Evolutionary conservation across 2,329 filamentous ascomycete genomes (phyloP).

Genomic region (Ascochyta fabae): DNA sequence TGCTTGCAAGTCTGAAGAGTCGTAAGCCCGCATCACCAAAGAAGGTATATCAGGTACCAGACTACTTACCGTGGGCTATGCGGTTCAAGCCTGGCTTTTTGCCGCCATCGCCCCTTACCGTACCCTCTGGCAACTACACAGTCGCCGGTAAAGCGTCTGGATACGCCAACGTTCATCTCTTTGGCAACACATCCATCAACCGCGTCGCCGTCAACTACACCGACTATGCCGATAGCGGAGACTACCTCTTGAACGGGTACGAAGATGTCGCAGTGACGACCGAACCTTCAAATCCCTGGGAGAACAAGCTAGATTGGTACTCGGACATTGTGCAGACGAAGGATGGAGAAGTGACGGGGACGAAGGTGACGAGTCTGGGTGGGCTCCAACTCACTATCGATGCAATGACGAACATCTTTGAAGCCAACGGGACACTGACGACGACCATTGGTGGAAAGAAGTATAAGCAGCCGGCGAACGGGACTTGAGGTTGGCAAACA

Average conservation of each 20-base stretch:
- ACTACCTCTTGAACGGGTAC: slow-evolving; percentile 41
- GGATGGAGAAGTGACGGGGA: slow-evolving; percentile 38
- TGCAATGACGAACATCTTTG: slow-evolving; percentile 49
- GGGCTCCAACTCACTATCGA: slow-evolving; percentile 53
- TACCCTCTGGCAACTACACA: slow-evolving; percentile 16
- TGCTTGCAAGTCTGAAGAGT: slow-evolving; percentile 51
- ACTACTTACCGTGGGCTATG: slow-evolving; percentile 46
- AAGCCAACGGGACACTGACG: slow-evolving; percentile 51
- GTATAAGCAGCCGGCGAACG: slow-evolving; percentile 51
- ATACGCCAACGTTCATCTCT: slow-evolving; percentile 23
- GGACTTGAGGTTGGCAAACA: slow-evolving; percentile 18
- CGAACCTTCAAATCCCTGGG: slow-evolving; percentile 13
- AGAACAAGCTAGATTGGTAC: slow-evolving; percentile 48
- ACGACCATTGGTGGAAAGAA: slow-evolving; percentile 47
- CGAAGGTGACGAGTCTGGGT: slow-evolving; percentile 49
- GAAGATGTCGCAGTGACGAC: slow-evolving; percentile 44
- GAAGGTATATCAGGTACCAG: slow-evolving; percentile 33
- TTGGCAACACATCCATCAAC: slow-evolving; percentile 18
- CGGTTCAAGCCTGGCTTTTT: slow-evolving; percentile 35
- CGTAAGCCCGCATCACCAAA: slow-evolving; percentile 34
- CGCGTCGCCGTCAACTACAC: slow-evolving; percentile 46
- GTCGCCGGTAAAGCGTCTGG: slow-evolving; percentile 21
- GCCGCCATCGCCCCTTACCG: background rate
- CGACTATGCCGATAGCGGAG: slow-evolving; percentile 49
- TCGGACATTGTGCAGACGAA: slow-evolving; percentile 46